Percentiles rank a stretch among this genome's conserved stretches.
Evolutionary conservation across 371 early-diverging fungal species (phyloP).

Genomic region (Vittaforma corneae): DNA sequence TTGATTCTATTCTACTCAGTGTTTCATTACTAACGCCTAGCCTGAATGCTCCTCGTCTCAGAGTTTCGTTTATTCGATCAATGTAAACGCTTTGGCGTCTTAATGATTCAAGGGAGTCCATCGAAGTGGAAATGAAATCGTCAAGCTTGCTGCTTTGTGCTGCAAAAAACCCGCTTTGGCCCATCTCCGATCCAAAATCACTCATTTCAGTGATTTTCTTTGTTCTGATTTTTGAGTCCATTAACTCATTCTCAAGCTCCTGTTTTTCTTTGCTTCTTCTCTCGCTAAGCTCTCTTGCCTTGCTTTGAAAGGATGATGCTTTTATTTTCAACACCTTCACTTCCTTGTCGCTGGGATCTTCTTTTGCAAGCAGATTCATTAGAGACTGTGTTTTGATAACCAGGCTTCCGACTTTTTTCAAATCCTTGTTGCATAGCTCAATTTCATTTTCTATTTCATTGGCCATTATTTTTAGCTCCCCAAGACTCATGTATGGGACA

Average conservation of each 20-base stretch:
- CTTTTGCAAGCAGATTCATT: conserved; percentile 11
- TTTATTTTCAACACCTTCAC: not conserved
- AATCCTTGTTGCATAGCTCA: conserved; percentile 10
- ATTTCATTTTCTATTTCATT: conserved; percentile 38
- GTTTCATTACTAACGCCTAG: conserved; percentile 40
- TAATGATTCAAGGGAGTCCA: conserved; percentile 37
- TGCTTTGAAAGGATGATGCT: conserved; percentile 14
- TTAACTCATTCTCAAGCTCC: conserved; percentile 28
- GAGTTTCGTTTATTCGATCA: conserved; percentile 32
- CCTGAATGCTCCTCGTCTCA: conserved; percentile 39
- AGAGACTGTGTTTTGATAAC: conserved; percentile 39
- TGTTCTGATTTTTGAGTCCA: conserved; percentile 1
- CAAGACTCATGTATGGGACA: not conserved
- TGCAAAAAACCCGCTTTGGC: conserved; percentile 30
- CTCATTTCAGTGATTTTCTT: conserved; percentile 13
- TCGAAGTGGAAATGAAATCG: conserved; percentile 27
- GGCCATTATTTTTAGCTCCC: conserved; percentile 14
- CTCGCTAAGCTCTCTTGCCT: conserved; percentile 13
- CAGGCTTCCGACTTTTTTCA: conserved; percentile 31
- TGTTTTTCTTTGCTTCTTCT: conserved; percentile 9
- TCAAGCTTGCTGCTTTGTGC: conserved; percentile 37
- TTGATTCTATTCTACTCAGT: conserved; percentile 38
- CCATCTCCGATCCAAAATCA: not conserved
- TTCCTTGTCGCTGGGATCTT: not conserved
- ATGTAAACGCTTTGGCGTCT: conserved; percentile 41